phyloP scores from a whole-genome alignment of 1,284 basidiomycete genomes.

The Papiliotrema flavescens region DNA sequence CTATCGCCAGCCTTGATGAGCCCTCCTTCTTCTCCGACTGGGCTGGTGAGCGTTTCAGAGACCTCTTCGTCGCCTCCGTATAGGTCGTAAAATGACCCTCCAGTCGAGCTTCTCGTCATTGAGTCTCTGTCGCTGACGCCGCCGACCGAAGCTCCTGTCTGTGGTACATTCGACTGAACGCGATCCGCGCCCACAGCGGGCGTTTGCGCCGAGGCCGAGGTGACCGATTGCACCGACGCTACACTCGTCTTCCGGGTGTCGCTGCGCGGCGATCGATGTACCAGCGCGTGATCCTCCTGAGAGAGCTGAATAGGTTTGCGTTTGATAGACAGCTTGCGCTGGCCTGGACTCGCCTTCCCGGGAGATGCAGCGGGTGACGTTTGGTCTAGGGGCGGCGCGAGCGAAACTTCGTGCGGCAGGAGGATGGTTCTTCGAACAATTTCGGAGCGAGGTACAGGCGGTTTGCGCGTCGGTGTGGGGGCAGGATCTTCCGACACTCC shows the following conservation, averaged over 20 bases:
- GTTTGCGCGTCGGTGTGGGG: not conserved
- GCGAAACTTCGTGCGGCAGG: slow-evolving; percentile 20
- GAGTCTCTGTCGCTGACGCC: not conserved
- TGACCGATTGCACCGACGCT: not conserved
- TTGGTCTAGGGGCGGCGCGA: slow-evolving; percentile 1
- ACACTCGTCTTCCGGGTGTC: slow-evolving; percentile 9
- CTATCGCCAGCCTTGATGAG: not conserved
- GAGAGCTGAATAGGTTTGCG: slow-evolving; percentile 41
- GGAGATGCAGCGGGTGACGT: slow-evolving; percentile 4
- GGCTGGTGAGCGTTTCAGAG: slow-evolving; percentile 15
- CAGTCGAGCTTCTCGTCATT: slow-evolving; percentile 7
- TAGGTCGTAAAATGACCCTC: slow-evolving; percentile 31
- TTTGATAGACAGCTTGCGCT: slow-evolving; percentile 31
- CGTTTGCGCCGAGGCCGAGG: not conserved
- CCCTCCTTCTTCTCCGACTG: slow-evolving; percentile 4
- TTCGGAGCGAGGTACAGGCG: not conserved
- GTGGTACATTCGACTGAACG: no score
- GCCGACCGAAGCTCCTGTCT: not conserved
- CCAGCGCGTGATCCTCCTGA: slow-evolving; percentile 33
- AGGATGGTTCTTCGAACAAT: slow-evolving; percentile 37
- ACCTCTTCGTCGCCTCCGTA: slow-evolving; percentile 19
- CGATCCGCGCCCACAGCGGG: no score
- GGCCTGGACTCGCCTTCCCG: not conserved
- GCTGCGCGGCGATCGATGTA: slow-evolving; percentile 20
- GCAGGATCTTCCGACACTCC: not conserved